phyloP scores from a whole-genome alignment of 2,329 filamentous ascomycete species.

The Byssoonygena ceratinophila region DNA sequence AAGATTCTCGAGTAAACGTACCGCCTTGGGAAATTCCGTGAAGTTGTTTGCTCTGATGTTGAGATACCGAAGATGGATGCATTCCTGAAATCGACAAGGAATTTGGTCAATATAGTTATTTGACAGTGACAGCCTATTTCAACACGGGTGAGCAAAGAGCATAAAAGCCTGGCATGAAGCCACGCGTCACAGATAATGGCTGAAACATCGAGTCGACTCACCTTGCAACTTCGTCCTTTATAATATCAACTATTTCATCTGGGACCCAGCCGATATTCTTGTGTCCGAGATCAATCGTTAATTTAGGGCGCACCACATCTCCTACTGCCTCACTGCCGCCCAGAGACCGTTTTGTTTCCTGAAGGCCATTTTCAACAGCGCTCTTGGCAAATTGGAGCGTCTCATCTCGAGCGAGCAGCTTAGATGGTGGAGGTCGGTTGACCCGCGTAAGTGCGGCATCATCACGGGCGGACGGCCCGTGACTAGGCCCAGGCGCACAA shows the following conservation, averaged over 20 bases:
- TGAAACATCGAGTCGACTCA: slow-evolving; percentile 21
- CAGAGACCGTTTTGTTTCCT: slow-evolving; percentile 39
- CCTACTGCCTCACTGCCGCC: slow-evolving; percentile 38
- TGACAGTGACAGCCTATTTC: slow-evolving; percentile 40
- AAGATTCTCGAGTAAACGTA: slow-evolving; percentile 33
- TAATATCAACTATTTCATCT: slow-evolving; percentile 41
- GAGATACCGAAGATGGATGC: slow-evolving; percentile 40
- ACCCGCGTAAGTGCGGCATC: slow-evolving; percentile 25
- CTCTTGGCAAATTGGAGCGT: slow-evolving; percentile 37
- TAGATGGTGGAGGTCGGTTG: slow-evolving; percentile 21
- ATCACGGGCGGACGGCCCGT: slow-evolving; percentile 20
- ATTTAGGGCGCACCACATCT: slow-evolving; percentile 39
- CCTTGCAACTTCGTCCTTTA: slow-evolving; percentile 45
- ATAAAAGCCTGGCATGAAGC: neutral
- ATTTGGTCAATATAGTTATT: slow-evolving; percentile 44
- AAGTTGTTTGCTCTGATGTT: slow-evolving; percentile 43
- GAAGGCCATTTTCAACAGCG: slow-evolving; percentile 39
- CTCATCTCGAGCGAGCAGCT: slow-evolving; percentile 34
- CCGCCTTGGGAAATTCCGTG: slow-evolving; percentile 53
- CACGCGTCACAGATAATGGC: neutral
- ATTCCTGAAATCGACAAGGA: slow-evolving; percentile 40
- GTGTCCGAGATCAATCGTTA: slow-evolving; percentile 44
- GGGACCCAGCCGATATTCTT: slow-evolving; percentile 41
- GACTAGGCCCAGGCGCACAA: slow-evolving; percentile 22
- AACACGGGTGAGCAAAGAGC: slow-evolving; percentile 9